Evolutionary conservation across 2,329 filamentous ascomycete genomes (phyloP), one percentile per base, ranked within the genome.

Genomic region (Chaetomium sp.): DNA sequence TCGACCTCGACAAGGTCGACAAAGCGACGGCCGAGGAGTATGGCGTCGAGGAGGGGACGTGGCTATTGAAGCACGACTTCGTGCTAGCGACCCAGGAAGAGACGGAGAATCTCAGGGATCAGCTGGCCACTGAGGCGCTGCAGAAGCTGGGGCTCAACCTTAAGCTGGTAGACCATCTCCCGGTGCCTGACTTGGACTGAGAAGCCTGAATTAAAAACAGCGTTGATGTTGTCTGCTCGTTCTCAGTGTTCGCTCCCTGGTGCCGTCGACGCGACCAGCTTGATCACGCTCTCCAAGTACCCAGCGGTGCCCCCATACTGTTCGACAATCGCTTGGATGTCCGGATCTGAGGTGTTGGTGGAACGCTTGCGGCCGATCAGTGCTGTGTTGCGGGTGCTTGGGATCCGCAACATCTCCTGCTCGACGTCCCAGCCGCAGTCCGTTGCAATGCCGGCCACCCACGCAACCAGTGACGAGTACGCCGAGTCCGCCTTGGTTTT

Each of bases 321-420:
- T 13, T 73, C 69, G 16, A 87, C 71, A 23, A 89, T 71, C 1
- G 74, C 73, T 13, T 76, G 63, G 25, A 86, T 70, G 57, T 84
- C 77, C 5, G 80, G 68, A 10, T 79, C 71, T 3, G 70, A 71
- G 0, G 4, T 16, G 63, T 51, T 0, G 68, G 55, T 56, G 66
- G 70, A 73, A 57, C 77, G 76, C 51, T 73, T 77, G 35, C 91
- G 83, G 4, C 93, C 93, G 49, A 98, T 74, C 33, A 99, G 80
- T 0, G 89, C 92, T 21, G 89, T 87, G 76, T 98, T 98, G 67
- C 95, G 83, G 47, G 94, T 97, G 75, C 91, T 96, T 0, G 95
- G 95, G 67, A 99, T 98, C 54, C 94, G 83, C 71, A 99, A 77
- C 81, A 95, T 88, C 72, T 97, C 94, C 68, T 85, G 91, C 77